Conservation (phyloP, 345 rosid species). For the Salix purpurea region DNA sequence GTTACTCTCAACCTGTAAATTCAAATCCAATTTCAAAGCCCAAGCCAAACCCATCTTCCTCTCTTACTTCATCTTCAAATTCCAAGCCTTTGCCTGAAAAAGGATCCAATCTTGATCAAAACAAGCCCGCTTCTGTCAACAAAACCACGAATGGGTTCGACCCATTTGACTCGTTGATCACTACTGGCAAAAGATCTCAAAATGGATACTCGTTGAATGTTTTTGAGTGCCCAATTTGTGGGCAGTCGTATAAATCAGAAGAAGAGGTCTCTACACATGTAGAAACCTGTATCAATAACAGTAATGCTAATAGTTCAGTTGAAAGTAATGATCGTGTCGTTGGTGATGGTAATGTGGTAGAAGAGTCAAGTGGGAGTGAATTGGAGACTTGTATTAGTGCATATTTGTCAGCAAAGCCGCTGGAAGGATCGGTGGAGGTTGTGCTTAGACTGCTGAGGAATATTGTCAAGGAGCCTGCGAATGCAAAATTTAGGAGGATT, state of each 20-base stretch:
- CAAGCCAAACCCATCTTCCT: constrained; percentile 22
- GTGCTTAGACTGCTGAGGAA: constrained; percentile 64
- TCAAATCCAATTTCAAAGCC: constrained; percentile 18
- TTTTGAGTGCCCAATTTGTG: constrained; percentile 79
- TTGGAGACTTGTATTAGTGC: constrained; percentile 47
- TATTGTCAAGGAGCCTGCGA: constrained; percentile 73
- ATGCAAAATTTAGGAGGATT: constrained; percentile 73
- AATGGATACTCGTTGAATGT: constrained; percentile 64
- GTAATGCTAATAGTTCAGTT: neutral
- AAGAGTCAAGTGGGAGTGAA: constrained; percentile 21
- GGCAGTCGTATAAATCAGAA: constrained; percentile 48
- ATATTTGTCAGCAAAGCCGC: constrained; percentile 56
- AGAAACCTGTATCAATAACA: constrained; percentile 49
- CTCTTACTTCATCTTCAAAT: constrained; percentile 23
- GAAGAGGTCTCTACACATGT: constrained; percentile 80
- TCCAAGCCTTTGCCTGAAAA: constrained; percentile 37
- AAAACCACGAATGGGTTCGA: constrained; percentile 51
- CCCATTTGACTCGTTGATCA: constrained; percentile 64
- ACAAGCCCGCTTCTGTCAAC: constrained; percentile 22
- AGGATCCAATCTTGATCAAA: constrained; percentile 30
- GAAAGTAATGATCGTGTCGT: constrained; percentile 12
- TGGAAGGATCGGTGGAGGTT: constrained; percentile 56
- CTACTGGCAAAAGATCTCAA: constrained; percentile 68
- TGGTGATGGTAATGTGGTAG: constrained; percentile 13
- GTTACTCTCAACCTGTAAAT: constrained; percentile 38